A percentile compares a stretch with the other conserved stretches of the same genome.
Conservation (phyloP, 2,329 filamentous ascomycete genomes). For the Diaporthe destruens region DNA sequence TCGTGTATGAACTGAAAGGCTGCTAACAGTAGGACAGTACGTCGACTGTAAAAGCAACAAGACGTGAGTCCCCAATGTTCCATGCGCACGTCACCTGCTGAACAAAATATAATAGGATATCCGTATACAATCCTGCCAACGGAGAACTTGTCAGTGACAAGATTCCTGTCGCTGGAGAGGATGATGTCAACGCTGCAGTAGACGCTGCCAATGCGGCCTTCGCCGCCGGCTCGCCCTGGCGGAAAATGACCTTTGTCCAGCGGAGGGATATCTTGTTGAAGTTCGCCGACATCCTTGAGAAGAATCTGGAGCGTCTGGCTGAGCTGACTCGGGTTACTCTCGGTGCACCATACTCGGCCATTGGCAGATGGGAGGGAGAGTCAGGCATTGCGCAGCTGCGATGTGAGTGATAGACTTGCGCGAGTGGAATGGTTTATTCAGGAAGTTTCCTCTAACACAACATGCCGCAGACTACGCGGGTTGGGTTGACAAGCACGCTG, state of each 20-base stretch:
- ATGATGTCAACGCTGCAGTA: neutral
- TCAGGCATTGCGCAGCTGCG: neutral
- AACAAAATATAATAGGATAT: neutral
- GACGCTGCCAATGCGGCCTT: neutral
- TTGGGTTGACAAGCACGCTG: neutral
- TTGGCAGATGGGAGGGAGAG: neutral
- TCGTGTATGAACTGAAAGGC: neutral
- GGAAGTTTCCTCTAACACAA: neutral
- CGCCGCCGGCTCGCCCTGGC: neutral
- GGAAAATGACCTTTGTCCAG: neutral
- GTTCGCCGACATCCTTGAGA: conserved; percentile 1
- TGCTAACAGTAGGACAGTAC: neutral
- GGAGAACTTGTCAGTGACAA: neutral
- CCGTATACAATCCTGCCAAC: neutral
- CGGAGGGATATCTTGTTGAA: neutral
- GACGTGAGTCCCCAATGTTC: neutral
- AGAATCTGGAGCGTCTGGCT: neutral
- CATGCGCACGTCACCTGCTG: neutral
- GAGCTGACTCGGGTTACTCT: neutral
- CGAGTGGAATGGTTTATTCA: neutral
- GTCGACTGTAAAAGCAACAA: neutral
- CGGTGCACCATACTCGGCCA: neutral
- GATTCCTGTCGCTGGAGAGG: neutral
- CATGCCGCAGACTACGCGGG: neutral
- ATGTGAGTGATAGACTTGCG: neutral